Evolutionary conservation across 2,329 filamentous ascomycete species (phyloP).

Genomic region (Chaetomium sp.): DNA sequence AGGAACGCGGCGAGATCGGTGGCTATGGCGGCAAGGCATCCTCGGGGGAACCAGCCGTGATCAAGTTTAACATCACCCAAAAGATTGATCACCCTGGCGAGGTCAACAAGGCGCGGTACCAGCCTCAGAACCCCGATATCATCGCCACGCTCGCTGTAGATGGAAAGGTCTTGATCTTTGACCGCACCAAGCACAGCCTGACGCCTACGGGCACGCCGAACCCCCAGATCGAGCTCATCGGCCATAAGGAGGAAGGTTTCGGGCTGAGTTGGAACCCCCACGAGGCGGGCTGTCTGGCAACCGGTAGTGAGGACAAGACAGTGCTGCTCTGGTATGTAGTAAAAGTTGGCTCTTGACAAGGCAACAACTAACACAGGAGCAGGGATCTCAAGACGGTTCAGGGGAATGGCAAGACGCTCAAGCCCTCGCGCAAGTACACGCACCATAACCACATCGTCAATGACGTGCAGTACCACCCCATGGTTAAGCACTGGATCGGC

Average conservation of each 20-base stretch:
- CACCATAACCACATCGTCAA: slow-evolving; percentile 93
- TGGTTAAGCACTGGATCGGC: slow-evolving; percentile 81
- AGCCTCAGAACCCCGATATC: slow-evolving; percentile 95
- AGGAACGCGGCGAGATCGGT: slow-evolving; percentile 88
- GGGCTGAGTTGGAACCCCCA: slow-evolving; percentile 92
- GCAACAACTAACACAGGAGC: slow-evolving; percentile 14
- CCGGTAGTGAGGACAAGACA: slow-evolving; percentile 88
- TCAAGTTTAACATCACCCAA: slow-evolving; percentile 91
- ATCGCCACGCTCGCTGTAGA: slow-evolving; percentile 92
- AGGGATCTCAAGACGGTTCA: slow-evolving; percentile 81
- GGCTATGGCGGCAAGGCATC: slow-evolving; percentile 74
- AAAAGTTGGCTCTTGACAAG: background rate
- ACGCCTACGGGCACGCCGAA: slow-evolving; percentile 73
- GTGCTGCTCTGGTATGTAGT: slow-evolving; percentile 81
- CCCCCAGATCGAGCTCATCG: slow-evolving; percentile 81
- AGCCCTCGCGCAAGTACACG: slow-evolving; percentile 74
- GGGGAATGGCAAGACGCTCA: slow-evolving; percentile 61
- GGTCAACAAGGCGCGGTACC: slow-evolving; percentile 97
- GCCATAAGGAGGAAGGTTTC: slow-evolving; percentile 87
- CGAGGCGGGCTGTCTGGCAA: slow-evolving; percentile 76
- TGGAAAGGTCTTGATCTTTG: slow-evolving; percentile 87
- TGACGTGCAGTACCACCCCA: slow-evolving; percentile 92
- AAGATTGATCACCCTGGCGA: slow-evolving; percentile 96
- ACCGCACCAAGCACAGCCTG: slow-evolving; percentile 89
- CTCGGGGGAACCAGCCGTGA: slow-evolving; percentile 66